Base-by-base conservation (phyloP, 805 yeast species). In the Metschnikowia santaceciliae region DNA sequence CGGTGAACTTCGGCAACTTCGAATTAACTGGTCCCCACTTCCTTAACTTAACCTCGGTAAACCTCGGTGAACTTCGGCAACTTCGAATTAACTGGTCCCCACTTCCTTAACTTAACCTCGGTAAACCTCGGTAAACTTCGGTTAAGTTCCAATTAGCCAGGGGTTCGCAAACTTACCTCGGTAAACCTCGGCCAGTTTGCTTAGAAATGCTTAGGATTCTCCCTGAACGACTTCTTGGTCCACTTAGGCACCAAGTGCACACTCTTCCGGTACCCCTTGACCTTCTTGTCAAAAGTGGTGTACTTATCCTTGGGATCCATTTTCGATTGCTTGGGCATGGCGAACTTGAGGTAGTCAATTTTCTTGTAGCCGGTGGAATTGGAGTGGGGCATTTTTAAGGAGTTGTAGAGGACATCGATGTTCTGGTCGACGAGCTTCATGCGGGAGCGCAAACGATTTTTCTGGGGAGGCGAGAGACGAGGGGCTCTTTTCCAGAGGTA, bases 221-320 rank as follows among this genome's bases (percentile, higher is more conserved):
- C 82, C 74, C 97, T 83, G 68, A 84, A 78, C 7, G 95, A 81
- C 55, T 82, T 66, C 72, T 85, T 90, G 49, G 97, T 90, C 96
- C 96, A 90, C 65, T 90, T 88, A 19, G 97, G 96, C 40, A 86
- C 87, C 67, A 83, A 74, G 64, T 92, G 98, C 23, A 88, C 82
- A 56, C 91, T 84, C 72, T 90, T 92, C 74, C 98, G 82, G 71
- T 92, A 94, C 19, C 84, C 84, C 61, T 78, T 82, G 13, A 84
- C 79, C 61, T 82, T 82, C 68, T 80, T 86, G 70, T 82, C 83
- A 72, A 88, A 92, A 1, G 90, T 85, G 42, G 96, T 84, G 71
- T 94, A 94, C 69, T 92, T 92, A 71, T 94, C 96, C 56, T 70
- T 75, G 6, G 96, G 76, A 1, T 69, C 62, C 97, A 92, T 91